Conservation (phyloP, 345 rosid species). For the Hibiscus trionum region DNA sequence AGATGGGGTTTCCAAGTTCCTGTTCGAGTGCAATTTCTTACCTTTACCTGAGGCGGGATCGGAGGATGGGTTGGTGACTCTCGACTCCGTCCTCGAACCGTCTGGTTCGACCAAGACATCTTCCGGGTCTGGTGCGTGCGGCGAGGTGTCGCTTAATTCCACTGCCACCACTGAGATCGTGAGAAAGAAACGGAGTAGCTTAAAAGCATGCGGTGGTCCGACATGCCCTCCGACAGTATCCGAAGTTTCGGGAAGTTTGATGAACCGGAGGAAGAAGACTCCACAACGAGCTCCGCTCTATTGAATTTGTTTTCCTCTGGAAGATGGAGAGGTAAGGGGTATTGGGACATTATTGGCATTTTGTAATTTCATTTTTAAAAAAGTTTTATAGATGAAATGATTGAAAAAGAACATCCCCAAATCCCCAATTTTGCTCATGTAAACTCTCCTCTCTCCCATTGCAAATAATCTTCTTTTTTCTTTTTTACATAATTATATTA, state of each 20-base stretch:
- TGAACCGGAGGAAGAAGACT: constrained; percentile 69
- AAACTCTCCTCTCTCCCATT: not conserved
- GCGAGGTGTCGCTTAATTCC: constrained; percentile 42
- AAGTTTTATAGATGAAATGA: constrained; percentile 14
- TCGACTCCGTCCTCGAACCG: constrained; percentile 58
- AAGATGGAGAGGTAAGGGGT: not conserved
- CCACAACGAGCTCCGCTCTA: constrained; percentile 84
- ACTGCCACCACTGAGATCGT: constrained; percentile 64
- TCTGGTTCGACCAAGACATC: constrained; percentile 26
- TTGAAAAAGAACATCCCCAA: not conserved
- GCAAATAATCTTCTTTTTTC: not conserved
- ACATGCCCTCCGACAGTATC: constrained; percentile 27
- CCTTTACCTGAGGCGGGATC: constrained; percentile 44
- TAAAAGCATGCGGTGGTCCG: constrained; percentile 36
- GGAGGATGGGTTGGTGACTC: constrained; percentile 47
- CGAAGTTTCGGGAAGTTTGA: constrained; percentile 37
- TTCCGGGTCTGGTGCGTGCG: constrained; percentile 37
- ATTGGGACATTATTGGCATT: not conserved
- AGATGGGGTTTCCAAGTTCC: constrained; percentile 54
- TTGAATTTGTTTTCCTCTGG: constrained; percentile 17
- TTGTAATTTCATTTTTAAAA: not conserved
- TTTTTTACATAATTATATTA: no score
- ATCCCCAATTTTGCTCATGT: constrained; percentile 26
- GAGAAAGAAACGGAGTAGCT: constrained; percentile 79
- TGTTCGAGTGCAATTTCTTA: constrained; percentile 56